Percentiles rank a stretch among this genome's conserved stretches.
Evolutionary conservation across 352 stramenopile genomes (phyloP).

Genomic region (Phytophthora vignae): DNA sequence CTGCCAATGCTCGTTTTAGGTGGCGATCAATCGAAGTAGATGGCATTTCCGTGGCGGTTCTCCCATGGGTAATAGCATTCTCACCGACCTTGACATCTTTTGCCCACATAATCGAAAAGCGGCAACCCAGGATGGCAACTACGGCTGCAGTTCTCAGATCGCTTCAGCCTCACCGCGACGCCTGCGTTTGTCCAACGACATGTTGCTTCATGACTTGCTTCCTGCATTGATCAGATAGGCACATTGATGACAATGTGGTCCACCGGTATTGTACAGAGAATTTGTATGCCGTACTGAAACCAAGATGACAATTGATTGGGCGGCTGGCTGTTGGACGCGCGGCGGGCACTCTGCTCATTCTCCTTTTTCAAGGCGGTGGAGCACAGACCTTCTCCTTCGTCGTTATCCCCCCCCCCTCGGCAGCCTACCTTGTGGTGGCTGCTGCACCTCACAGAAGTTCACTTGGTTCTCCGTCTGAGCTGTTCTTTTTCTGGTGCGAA

Average conservation of each 20-base stretch:
- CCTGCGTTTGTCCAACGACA: slow-evolving; percentile 7
- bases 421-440: not conserved
- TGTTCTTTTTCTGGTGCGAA: slow-evolving; percentile 61
- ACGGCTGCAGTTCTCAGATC: slow-evolving; percentile 17
- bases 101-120: not conserved
- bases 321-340: slow-evolving; percentile 16
- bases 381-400: not conserved
- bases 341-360: slow-evolving; percentile 1
- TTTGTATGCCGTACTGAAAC: not conserved
- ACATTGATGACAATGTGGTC: not conserved
- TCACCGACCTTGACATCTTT: not conserved
- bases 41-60: not conserved
- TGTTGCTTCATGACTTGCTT: not conserved
- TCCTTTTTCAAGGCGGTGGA: not conserved
- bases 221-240: not conserved
- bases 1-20: not conserved
- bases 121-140: slow-evolving; percentile 2
- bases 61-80: not conserved
- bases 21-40: not conserved
- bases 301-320: slow-evolving; percentile 8
- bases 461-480: slow-evolving; percentile 39
- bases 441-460: slow-evolving; percentile 69
- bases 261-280: not conserved
- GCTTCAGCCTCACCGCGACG: not conserved
- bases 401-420: not conserved